Conservation (phyloP, 2,329 filamentous ascomycete species). For the Fusarium beomiforme region DNA sequence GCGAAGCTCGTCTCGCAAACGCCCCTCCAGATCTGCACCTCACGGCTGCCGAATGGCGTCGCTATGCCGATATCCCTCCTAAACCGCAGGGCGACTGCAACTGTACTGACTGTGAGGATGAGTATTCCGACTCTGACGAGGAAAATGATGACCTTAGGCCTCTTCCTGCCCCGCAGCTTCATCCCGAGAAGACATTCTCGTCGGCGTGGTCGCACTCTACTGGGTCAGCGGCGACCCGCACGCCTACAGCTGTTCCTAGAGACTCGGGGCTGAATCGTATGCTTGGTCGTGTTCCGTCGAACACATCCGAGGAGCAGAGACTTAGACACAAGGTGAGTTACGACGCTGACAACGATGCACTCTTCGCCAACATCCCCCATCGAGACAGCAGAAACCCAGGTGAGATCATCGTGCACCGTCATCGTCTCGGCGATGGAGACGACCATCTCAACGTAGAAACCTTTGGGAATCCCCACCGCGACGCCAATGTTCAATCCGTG, state of each 20-base stretch:
- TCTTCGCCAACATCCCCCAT: conserved; percentile 31
- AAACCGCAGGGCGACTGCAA: neutral
- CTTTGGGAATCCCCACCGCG: neutral
- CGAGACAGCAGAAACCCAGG: conserved; percentile 5
- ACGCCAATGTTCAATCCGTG: neutral
- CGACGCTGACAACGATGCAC: conserved; percentile 20
- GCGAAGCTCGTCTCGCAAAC: conserved; percentile 6
- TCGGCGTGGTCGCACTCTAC: conserved; percentile 20
- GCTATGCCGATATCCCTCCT: conserved; percentile 1
- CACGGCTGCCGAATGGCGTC: conserved; percentile 6
- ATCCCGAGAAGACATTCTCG: neutral
- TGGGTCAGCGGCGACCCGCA: neutral
- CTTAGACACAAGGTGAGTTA: conserved; percentile 20
- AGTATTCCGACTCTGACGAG: neutral
- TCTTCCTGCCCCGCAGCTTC: neutral
- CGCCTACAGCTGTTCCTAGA: neutral
- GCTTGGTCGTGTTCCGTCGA: neutral
- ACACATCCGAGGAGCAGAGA: neutral
- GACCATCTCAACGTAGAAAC: neutral
- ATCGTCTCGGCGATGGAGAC: neutral
- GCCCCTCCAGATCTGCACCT: conserved; percentile 4
- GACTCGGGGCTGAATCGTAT: neutral
- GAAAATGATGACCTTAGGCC: neutral
- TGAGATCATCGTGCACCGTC: conserved; percentile 22
- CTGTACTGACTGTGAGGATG: neutral